A percentile compares a stretch with the other conserved stretches of the same genome.
phyloP scores from a whole-genome alignment of 306 rosid genomes.

The Lathyrus aphaca region DNA sequence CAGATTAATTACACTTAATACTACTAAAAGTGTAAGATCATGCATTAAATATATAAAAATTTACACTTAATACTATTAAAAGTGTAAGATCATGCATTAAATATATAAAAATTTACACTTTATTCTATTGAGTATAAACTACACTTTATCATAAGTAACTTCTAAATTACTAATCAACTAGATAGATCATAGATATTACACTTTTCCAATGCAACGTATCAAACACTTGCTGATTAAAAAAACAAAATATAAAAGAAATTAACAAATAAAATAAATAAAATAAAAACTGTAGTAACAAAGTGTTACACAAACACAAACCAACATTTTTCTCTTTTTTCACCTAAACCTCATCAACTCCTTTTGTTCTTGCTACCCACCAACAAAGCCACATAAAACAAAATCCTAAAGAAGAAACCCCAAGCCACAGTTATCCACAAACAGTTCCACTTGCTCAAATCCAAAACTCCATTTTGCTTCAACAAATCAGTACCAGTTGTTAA shows the following conservation, averaged over 20 bases:
- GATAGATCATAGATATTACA: neutral
- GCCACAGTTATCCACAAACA: slow-evolving; percentile 84
- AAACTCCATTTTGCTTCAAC: slow-evolving; percentile 67
- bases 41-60: neutral
- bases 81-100: neutral
- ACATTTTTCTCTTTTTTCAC: neutral
- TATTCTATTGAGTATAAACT: slow-evolving; percentile 1
- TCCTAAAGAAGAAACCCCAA: slow-evolving; percentile 94
- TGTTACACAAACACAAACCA: slow-evolving; percentile 15
- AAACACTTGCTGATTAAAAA: neutral
- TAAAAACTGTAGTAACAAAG: neutral
- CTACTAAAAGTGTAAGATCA: neutral
- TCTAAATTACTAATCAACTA: slow-evolving; percentile 10
- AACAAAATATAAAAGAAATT: slow-evolving; percentile 27
- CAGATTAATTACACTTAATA: too few relatives aligned
- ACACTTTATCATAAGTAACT: slow-evolving; percentile 16
- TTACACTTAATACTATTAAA: neutral
- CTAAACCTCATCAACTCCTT: slow-evolving; percentile 50
- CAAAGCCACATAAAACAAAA: slow-evolving; percentile 73
- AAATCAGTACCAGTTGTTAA: slow-evolving; percentile 78
- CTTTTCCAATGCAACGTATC: neutral
- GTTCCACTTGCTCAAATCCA: slow-evolving; percentile 81
- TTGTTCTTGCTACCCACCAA: slow-evolving; percentile 93
- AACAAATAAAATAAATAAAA: slow-evolving; percentile 27
- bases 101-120: neutral